Percentiles rank a stretch among this genome's conserved stretches.
Conservation (phyloP, 345 rosid genomes). For the Abelmoschus esculentus region DNA sequence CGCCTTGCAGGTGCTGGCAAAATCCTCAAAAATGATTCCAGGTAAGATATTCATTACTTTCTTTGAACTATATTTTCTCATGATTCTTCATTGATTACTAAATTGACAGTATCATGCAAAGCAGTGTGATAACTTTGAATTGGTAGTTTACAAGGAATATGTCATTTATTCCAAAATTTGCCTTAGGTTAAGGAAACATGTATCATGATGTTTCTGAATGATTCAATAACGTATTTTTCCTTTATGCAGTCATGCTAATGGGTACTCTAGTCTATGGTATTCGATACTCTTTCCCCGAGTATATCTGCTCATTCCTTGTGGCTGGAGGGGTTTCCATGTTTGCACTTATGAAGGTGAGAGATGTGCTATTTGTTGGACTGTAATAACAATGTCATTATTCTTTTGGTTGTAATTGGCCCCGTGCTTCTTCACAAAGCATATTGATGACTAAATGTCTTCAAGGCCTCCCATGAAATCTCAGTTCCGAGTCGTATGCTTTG, state of each 20-base stretch:
- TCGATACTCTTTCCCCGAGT: conserved; percentile 70
- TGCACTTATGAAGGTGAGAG: conserved; percentile 74
- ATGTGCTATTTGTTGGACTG: neutral
- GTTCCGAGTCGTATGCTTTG: neutral
- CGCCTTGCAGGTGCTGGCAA: conserved; percentile 68
- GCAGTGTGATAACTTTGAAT: too few relatives aligned
- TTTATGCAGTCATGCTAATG: conserved; percentile 83
- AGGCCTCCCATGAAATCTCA: neutral
- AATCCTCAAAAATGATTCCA: conserved; percentile 97
- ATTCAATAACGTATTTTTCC: neutral
- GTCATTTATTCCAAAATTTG: too few relatives aligned
- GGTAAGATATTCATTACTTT: conserved; percentile 29
- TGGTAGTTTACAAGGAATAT: too few relatives aligned
- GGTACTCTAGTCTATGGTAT: conserved; percentile 82
- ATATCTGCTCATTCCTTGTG: conserved; percentile 69
- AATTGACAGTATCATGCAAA: too few relatives aligned
- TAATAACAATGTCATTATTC: neutral
- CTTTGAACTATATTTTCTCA: neutral
- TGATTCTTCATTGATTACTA: neutral
- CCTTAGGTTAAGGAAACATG: too few relatives aligned
- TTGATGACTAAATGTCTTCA: neutral
- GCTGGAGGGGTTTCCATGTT: conserved; percentile 90
- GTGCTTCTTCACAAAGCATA: neutral
- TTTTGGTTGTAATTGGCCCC: neutral
- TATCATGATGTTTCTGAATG: neutral